Conservation (phyloP, 805 yeast species). For the Starmerella vaccinii region DNA sequence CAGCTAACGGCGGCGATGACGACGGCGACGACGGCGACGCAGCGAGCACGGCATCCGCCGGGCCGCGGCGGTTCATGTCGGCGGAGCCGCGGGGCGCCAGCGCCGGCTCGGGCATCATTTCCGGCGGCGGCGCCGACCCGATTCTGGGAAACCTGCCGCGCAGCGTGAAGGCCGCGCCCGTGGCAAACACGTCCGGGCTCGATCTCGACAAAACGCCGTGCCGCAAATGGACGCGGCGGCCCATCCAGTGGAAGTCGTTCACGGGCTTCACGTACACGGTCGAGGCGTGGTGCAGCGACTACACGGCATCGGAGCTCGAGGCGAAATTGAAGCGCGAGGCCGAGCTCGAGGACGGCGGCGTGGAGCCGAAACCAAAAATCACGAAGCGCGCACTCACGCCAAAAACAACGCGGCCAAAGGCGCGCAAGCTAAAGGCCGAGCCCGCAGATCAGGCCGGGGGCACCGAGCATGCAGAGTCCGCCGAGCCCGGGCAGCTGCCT, state of each 20-base stretch:
- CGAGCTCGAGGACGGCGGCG: constrained; percentile 5
- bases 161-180: constrained; percentile 22
- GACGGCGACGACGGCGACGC: constrained; percentile 1
- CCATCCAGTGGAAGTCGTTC: constrained; percentile 36
- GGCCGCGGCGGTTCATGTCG: not conserved
- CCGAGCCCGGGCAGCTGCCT: not conserved
- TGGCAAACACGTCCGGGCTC: constrained; percentile 32
- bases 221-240: constrained; percentile 38
- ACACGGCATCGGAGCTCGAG: constrained; percentile 12
- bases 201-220: constrained; percentile 38
- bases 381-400: not conserved
- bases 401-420: not conserved
- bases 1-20: not conserved
- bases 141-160: constrained; percentile 21
- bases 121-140: constrained; percentile 18
- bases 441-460: too few species aligned
- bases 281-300: constrained; percentile 35
- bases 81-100: constrained; percentile 4
- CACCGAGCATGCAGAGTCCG: too few species aligned
- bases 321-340: constrained; percentile 4
- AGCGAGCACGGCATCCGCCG: not conserved
- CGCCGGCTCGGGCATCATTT: constrained; percentile 6
- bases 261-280: constrained; percentile 37
- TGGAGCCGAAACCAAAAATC: not conserved
- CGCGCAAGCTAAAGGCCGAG: constrained; percentile 1